Conservation (phyloP, 2,329 filamentous ascomycete genomes). For the Dactylellina sp. region DNA sequence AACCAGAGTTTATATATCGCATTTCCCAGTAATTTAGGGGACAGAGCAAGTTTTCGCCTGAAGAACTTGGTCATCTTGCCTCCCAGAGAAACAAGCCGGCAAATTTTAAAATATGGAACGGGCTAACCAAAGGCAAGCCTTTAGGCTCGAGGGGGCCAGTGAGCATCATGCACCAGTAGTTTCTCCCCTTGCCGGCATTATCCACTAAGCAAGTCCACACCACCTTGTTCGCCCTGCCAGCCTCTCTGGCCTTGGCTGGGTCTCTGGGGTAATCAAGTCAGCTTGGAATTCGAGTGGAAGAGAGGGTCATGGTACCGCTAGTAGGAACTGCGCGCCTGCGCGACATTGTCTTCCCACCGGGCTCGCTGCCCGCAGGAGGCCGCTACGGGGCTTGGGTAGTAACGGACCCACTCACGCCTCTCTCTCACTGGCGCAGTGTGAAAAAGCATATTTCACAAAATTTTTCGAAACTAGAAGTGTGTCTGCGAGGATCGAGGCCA, state of each 20-base stretch:
- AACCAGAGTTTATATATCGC: conserved; percentile 48
- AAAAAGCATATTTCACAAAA: not conserved
- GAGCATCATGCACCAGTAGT: conserved; percentile 11
- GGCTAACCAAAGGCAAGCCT: conserved; percentile 1
- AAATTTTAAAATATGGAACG: conserved; percentile 55
- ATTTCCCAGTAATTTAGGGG: not conserved
- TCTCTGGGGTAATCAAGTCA: conserved; percentile 40
- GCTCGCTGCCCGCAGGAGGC: too few species aligned
- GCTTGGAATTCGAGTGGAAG: not conserved
- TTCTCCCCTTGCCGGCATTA: conserved; percentile 24
- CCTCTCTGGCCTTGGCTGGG: not conserved
- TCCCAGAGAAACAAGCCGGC: conserved; percentile 30
- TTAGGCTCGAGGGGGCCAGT: conserved; percentile 2
- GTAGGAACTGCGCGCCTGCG: conserved; percentile 31
- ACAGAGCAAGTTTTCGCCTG: conserved; percentile 15
- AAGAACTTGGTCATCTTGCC: too few species aligned
- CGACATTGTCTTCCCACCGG: conserved; percentile 25
- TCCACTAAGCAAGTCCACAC: conserved; percentile 5
- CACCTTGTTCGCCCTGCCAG: too few species aligned
- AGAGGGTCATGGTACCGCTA: conserved; percentile 31
- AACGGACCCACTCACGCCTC: conserved; percentile 26
- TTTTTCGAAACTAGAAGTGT: too few species aligned
- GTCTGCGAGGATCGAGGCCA: too few species aligned
- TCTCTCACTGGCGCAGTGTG: too few species aligned
- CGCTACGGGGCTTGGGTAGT: too few species aligned